Base-by-base conservation (phyloP, 1,284 basidiomycete species). In the Cystobasidium sp. region DNA sequence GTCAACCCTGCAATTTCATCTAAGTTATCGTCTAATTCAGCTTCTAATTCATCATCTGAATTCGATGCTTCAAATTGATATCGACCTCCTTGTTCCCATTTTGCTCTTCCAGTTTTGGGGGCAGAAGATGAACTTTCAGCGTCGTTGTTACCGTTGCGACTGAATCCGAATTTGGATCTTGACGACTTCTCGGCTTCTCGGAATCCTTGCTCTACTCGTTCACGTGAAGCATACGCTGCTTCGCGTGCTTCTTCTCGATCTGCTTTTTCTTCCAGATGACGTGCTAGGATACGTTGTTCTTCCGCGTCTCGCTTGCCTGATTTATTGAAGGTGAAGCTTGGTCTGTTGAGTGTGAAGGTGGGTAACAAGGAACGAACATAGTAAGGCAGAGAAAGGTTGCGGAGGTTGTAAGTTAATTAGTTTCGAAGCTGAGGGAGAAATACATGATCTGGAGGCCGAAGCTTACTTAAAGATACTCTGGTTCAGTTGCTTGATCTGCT, bases 21-120 rank as follows among this genome's bases (percentile, higher is more conserved):
- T 64, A 99, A 84, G 82, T 99, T 98, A 77, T 89, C 88, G 80
- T 98, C 96, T 31, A 98, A 81, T 82, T 95, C 87, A 76, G 87
- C 85, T 78, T 88, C 87, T 62, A 88, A 80, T 84, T 97, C 94
- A 80, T 99, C 95, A 80, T 99, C 97, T n/a, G 91, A 94, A 18
- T 88, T 92, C 47, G 90, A 92, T n/a, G 90, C 89, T 78, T 99
- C 96, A 79, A 98, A 98, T 83, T 98, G 95, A 82, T 89, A 99
- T 39, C 92, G 87, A 86, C 84, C 16, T 81, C 80, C 68, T 56
- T 72, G 64, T 62, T 66, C 69, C 69, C 55, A 73, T 72, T 75
- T 70, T 7, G 53, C 64, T 41, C 76, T 44, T 20, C 66, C 64
- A 52, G 51, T 72, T 56, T 51, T 70, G 4, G 61, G 51, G 52